Evolutionary conservation across 164 flowering plant species (phyloP).

Genomic region (Litsea cubeba): DNA sequence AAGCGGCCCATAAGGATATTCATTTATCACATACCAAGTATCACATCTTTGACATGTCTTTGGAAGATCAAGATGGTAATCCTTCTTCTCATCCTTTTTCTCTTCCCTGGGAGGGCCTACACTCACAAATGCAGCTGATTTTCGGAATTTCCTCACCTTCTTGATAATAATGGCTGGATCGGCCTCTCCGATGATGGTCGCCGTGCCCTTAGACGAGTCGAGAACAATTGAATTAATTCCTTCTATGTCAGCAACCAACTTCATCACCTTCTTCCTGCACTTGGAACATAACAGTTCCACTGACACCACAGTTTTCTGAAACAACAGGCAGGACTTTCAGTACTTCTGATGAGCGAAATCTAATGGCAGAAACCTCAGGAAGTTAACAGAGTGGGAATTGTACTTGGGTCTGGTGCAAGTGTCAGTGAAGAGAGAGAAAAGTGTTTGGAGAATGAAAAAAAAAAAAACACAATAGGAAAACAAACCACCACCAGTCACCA

Average conservation of each 20-base stretch:
- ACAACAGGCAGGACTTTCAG: slow-evolving; percentile 22
- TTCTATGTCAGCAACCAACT: slow-evolving; percentile 44
- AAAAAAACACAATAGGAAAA: slow-evolving; percentile 7
- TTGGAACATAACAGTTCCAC: slow-evolving; percentile 51
- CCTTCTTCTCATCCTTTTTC: slow-evolving; percentile 43
- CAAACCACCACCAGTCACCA: not conserved
- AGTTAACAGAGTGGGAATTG: slow-evolving; percentile 4
- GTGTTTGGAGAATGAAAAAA: not conserved
- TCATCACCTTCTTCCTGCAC: slow-evolving; percentile 60
- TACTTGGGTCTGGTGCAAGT: slow-evolving; percentile 18
- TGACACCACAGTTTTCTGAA: slow-evolving; percentile 64
- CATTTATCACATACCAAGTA: slow-evolving; percentile 41
- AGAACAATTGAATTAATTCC: slow-evolving; percentile 55
- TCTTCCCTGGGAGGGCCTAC: slow-evolving; percentile 43
- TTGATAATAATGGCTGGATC: slow-evolving; percentile 48
- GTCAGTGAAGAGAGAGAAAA: slow-evolving; percentile 15
- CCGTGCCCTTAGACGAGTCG: slow-evolving; percentile 44
- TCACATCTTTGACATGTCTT: slow-evolving; percentile 47
- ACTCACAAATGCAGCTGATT: slow-evolving; percentile 35
- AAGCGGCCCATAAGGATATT: slow-evolving; percentile 22
- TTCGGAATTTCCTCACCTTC: slow-evolving; percentile 45
- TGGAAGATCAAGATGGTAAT: slow-evolving; percentile 18
- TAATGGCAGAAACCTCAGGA: slow-evolving; percentile 1
- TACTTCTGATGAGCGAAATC: slow-evolving; percentile 9
- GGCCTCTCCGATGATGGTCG: slow-evolving; percentile 46